Conservation (phyloP, 2,329 filamentous ascomycete genomes). For the Xylariaceae sp. region DNA sequence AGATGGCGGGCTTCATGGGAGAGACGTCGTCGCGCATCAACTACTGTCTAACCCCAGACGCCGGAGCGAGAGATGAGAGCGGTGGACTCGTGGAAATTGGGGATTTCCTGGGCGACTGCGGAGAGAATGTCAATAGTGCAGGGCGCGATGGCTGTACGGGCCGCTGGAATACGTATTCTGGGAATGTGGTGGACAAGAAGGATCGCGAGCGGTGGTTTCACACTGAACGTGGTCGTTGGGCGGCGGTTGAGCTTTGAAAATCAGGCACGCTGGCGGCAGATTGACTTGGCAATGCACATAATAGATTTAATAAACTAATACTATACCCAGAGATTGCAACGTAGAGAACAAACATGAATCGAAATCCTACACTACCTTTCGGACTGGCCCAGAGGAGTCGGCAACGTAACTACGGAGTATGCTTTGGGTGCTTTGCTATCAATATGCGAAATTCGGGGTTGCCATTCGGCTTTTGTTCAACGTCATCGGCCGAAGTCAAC, state of each 20-base stretch:
- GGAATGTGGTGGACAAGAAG: conserved; percentile 35
- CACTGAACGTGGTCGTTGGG: conserved; percentile 46
- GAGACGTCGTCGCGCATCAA: conserved; percentile 52
- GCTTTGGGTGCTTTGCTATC: no score
- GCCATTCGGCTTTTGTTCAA: conserved; percentile 6
- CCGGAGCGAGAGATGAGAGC: conserved; percentile 51
- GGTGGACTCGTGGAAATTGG: conserved; percentile 52
- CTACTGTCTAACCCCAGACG: conserved; percentile 58
- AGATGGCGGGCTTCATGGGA: conserved; percentile 60
- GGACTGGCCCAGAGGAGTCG: no score
- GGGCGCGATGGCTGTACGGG: conserved; percentile 41
- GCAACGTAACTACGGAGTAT: no score
- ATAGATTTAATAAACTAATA: no score
- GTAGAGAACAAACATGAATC: no score
- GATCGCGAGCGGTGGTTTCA: conserved; percentile 50
- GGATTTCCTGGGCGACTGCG: conserved; percentile 46
- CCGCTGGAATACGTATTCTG: conserved; percentile 40
- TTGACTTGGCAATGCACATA: background rate
- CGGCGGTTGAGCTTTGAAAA: conserved; percentile 17
- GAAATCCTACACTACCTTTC: no score
- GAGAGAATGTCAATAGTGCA: conserved; percentile 38
- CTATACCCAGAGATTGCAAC: no score
- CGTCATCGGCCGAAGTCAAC: conserved; percentile 17
- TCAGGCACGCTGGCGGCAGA: background rate
- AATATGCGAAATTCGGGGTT: no score